Base-by-base conservation (phyloP, 495 filamentous ascomycete species). In the Aspergillus taichungensis region DNA sequence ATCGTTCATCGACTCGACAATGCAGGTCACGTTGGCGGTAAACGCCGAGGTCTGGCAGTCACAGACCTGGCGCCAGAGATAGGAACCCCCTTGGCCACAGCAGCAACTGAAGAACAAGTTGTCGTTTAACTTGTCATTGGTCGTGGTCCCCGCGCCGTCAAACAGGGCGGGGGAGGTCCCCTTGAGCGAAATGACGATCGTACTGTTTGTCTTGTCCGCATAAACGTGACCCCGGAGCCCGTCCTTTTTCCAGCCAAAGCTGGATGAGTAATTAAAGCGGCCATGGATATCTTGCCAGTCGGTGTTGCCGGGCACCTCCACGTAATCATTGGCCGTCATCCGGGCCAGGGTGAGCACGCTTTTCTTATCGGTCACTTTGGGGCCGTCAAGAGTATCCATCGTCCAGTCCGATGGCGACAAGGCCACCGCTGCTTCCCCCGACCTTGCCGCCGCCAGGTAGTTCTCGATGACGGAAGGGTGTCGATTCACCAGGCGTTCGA, bases 21-120 rank as follows among this genome's bases (percentile, higher is more conserved):
- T 78, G 59, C 92, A 98, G 3, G 88, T 94, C 42, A 87, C 76
- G 56, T 96, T 95, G 66, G 89, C 96, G 8, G 81, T 84, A 52
- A 87, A 97, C 1, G 87, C 84, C 5, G 77, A 74, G 10, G 78
- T 84, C 53, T 85, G 84, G 61, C 92, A 98, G 57, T 95, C 84
- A 60, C 92, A 98, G 36, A 94, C 88, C 56, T 92, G 83, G 42
- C 81, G 79, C 84, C 88, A 95, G 14, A 88, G 77, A 66, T 79
- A 84, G 11, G 87, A 85, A 0, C 88, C 87, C 46, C 94, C 87
- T 67, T 96, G 87, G 8, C 80, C 92, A 67, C 92, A 98, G 60
- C 92, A 98, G 67, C 92, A 98, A 58, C 90, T 89, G 69, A 95
- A 95, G 60, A 91, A 94, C 7, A 98, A 76, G 57, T 98, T 98